These are phyloP conservation scores for Posidonia oceanica DNA, from an alignment of 116 monocot species.

Conservation along the genomic window DNA sequence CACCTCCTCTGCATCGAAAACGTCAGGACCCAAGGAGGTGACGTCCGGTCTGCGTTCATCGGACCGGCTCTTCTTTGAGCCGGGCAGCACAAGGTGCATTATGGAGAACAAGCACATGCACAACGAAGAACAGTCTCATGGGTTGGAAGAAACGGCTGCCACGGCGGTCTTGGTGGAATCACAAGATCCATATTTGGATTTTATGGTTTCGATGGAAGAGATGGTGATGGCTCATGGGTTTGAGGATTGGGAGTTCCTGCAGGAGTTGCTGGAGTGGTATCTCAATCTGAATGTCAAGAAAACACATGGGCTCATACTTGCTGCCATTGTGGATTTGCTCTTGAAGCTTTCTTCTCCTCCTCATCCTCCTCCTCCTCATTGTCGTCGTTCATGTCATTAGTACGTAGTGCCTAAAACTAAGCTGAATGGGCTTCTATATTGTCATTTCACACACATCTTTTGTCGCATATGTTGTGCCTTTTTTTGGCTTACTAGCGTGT, in stretches of 20 bases:
- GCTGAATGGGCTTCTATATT: no score
- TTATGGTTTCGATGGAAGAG: slow-evolving; percentile 32
- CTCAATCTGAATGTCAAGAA: slow-evolving; percentile 1
- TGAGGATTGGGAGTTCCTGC: background rate
- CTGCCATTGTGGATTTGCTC: slow-evolving; percentile 6
- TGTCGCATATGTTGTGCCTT: no score
- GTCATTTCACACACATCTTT: no score
- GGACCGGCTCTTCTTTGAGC: slow-evolving; percentile 38
- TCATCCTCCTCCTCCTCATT: background rate
- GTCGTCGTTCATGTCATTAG: background rate
- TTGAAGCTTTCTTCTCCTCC: slow-evolving; percentile 1
- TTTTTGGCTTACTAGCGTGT: no score
- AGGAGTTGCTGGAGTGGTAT: slow-evolving; percentile 9
- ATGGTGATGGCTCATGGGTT: slow-evolving; percentile 22
- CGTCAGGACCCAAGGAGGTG: slow-evolving; percentile 8
- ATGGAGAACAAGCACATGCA: slow-evolving; percentile 4
- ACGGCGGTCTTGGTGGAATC: slow-evolving; percentile 4
- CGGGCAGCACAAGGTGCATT: slow-evolving; percentile 24
- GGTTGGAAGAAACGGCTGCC: slow-evolving; percentile 5
- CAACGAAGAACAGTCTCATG: background rate
- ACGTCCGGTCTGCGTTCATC: slow-evolving; percentile 19
- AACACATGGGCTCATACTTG: slow-evolving; percentile 2
- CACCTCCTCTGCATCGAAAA: slow-evolving; percentile 11
- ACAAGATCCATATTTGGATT: slow-evolving; percentile 19
- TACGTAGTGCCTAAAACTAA: no score